Evolutionary conservation across 345 rosid genomes (phyloP).

Genomic region (Lumnitzera racemosa): DNA sequence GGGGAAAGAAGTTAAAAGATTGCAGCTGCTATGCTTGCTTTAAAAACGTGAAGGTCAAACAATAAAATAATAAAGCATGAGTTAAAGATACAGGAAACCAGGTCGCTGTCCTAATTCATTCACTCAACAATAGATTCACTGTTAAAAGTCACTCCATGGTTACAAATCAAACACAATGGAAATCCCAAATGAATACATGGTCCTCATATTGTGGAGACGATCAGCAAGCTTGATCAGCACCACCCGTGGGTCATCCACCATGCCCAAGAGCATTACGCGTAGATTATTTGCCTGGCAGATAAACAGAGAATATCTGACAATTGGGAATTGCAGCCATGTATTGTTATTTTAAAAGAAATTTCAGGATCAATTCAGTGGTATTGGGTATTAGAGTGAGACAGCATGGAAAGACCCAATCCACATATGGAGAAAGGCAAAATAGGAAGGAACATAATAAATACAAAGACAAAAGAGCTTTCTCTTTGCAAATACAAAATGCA

Average conservation of each 20-base stretch:
- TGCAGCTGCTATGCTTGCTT: too few species aligned
- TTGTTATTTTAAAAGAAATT: not conserved
- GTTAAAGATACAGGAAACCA: not conserved
- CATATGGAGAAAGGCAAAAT: not conserved
- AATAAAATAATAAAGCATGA: constrained; percentile 1
- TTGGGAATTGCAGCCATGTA: not conserved
- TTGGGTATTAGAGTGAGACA: too few species aligned
- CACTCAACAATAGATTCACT: too few species aligned
- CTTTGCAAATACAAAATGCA: not conserved
- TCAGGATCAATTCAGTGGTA: not conserved
- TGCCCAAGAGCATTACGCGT: constrained; percentile 68
- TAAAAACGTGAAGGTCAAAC: not conserved
- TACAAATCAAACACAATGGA: constrained; percentile 1
- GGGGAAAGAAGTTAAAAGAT: constrained; percentile 1
- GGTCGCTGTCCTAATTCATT: too few species aligned
- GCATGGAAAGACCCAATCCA: too few species aligned
- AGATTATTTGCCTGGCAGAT: constrained; percentile 46
- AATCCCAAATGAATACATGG: constrained; percentile 37
- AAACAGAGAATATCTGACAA: constrained; percentile 3
- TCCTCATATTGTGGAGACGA: constrained; percentile 81
- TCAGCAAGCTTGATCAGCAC: constrained; percentile 81
- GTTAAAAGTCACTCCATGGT: too few species aligned
- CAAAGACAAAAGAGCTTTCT: not conserved
- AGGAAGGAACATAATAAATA: not conserved
- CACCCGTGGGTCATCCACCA: constrained; percentile 79